Evolutionary conservation across 768 basidiomycete species (phyloP).

Genomic region (Pleurotus ostreatus): DNA sequence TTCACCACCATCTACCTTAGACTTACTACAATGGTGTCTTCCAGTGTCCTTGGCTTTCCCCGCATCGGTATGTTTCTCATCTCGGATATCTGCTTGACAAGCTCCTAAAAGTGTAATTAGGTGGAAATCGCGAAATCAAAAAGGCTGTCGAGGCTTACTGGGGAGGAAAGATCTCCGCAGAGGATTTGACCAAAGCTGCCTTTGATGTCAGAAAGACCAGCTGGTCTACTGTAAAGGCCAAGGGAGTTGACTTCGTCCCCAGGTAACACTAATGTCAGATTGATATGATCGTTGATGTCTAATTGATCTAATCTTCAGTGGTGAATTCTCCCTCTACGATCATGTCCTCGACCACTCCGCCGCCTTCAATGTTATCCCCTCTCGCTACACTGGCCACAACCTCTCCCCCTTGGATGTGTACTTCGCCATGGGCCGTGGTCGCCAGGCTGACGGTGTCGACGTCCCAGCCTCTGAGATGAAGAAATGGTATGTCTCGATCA

Average conservation of each 20-base stretch:
- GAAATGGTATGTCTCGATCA: constrained; percentile 74
- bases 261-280: constrained; percentile 50
- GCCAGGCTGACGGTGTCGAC: constrained; percentile 91
- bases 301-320: constrained; percentile 46
- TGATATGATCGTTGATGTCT: constrained; percentile 13
- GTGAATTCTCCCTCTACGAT: constrained; percentile 98
- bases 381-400: constrained; percentile 84
- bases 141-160: constrained; percentile 99
- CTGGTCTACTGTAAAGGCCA: constrained; percentile 83
- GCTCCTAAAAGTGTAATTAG: constrained; percentile 31
- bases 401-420: constrained; percentile 91
- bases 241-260: constrained; percentile 87
- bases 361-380: constrained; percentile 94
- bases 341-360: constrained; percentile 97
- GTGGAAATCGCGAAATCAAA: constrained; percentile 93
- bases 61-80: constrained; percentile 60
- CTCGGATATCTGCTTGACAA: neutral
- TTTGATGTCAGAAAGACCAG: constrained; percentile 83
- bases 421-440: constrained; percentile 99
- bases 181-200: constrained; percentile 84
- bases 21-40: constrained; percentile 58
- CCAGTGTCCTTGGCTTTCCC: constrained; percentile 89
- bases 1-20: constrained; percentile 17
- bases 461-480: constrained; percentile 99
- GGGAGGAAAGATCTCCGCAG: constrained; percentile 85